Evolutionary conservation across 371 early-diverging fungal species (phyloP).

Genomic region (Mucor racemosus): DNA sequence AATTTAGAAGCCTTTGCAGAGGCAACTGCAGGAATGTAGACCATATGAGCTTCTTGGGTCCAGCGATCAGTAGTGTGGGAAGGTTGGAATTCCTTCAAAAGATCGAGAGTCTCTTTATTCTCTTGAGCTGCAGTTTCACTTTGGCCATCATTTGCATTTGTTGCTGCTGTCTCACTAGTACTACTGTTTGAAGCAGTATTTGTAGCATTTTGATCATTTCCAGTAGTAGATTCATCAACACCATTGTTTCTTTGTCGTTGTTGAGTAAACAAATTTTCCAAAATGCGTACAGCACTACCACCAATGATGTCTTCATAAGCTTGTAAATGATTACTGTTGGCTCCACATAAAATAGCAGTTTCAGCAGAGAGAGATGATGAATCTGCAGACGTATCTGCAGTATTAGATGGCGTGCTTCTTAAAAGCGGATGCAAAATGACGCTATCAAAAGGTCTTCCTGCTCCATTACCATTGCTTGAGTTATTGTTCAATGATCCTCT

Average conservation of each 20-base stretch:
- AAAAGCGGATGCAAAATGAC: conserved; percentile 30
- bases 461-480: background rate
- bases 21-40: conserved; percentile 61
- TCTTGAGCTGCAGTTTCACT: conserved; percentile 9
- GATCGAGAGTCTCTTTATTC: conserved; percentile 20
- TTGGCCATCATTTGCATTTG: conserved; percentile 9
- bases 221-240: conserved; percentile 30
- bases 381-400: background rate
- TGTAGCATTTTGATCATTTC: conserved; percentile 4
- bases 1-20: conserved; percentile 57
- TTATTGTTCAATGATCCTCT: conserved; percentile 10
- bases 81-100: conserved; percentile 63
- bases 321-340: conserved; percentile 26
- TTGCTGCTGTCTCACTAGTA: background rate
- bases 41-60: conserved; percentile 79
- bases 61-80: conserved; percentile 79
- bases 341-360: conserved; percentile 13
- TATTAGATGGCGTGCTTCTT: conserved; percentile 6
- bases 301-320: conserved; percentile 76
- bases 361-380: background rate
- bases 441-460: conserved; percentile 21
- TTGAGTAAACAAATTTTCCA: conserved; percentile 58
- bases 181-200: conserved; percentile 3
- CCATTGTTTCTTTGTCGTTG: conserved; percentile 11
- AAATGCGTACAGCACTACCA: conserved; percentile 65